phyloP scores from a whole-genome alignment of 306 rosid genomes.

The Quercus berberidifolia region DNA sequence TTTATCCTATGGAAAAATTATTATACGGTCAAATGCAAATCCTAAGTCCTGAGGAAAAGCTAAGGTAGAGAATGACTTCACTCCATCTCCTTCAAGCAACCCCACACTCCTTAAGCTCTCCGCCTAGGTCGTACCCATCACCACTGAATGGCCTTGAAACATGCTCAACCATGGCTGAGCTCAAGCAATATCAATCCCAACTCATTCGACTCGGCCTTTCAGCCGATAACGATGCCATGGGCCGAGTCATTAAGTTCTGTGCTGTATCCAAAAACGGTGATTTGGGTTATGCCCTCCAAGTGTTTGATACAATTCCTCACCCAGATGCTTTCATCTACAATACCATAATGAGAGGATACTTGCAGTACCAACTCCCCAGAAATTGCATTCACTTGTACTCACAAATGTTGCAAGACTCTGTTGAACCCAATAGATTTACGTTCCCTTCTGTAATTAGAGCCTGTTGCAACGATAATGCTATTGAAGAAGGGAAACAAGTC shows the following conservation, averaged over 20 bases:
- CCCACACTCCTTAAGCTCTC: neutral
- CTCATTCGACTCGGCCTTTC: constrained; percentile 55
- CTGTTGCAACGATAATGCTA: constrained; percentile 23
- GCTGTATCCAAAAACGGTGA: constrained; percentile 40
- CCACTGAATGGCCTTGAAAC: constrained; percentile 16
- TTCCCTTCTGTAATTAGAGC: constrained; percentile 52
- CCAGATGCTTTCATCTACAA: constrained; percentile 66
- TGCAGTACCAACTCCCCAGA: constrained; percentile 13
- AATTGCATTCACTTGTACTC: constrained; percentile 41
- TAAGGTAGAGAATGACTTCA: neutral
- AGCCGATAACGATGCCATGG: constrained; percentile 45
- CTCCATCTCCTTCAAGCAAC: neutral
- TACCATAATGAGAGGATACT: constrained; percentile 45
- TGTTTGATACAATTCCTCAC: neutral
- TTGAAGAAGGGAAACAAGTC: constrained; percentile 41
- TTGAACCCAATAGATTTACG: constrained; percentile 48
- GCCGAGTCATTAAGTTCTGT: constrained; percentile 52
- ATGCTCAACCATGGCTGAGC: constrained; percentile 52
- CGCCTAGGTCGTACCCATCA: constrained; percentile 8
- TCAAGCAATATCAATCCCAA: constrained; percentile 57
- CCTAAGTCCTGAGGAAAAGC: neutral
- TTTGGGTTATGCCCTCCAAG: too few species aligned
- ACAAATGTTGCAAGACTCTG: constrained; percentile 39
- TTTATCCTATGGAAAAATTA: too few species aligned
- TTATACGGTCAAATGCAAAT: too few species aligned